phyloP scores from a whole-genome alignment of 495 filamentous ascomycete species.

The Penicillium egyptiacum region DNA sequence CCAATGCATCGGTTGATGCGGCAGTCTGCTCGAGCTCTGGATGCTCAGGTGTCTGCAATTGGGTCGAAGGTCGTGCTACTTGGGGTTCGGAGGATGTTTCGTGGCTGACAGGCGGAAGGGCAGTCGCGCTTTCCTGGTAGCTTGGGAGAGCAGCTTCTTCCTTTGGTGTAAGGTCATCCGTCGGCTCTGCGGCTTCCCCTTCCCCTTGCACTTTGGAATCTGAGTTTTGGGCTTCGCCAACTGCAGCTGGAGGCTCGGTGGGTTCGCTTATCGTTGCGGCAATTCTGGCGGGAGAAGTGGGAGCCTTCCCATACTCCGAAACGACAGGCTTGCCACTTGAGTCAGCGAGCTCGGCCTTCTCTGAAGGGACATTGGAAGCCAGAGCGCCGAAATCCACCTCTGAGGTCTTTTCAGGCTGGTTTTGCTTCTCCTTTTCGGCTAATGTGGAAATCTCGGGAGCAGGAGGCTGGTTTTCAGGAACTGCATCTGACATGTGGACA shows the following conservation, averaged over 20 bases:
- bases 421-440: constrained; percentile 5
- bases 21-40: neutral
- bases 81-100: constrained; percentile 12
- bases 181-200: no score
- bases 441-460: constrained; percentile 20
- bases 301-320: neutral
- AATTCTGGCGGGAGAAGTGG: neutral
- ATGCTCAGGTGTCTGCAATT: constrained; percentile 2
- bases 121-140: neutral
- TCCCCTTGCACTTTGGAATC: neutral
- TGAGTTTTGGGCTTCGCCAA: neutral
- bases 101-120: constrained; percentile 4
- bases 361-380: neutral
- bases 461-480: constrained; percentile 28
- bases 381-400: neutral
- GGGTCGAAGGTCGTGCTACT: constrained; percentile 3
- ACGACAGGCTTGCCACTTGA: neutral
- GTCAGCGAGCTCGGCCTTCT: neutral
- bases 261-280: neutral
- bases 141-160: neutral
- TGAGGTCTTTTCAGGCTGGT: neutral
- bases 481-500: constrained; percentile 26
- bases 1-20: neutral
- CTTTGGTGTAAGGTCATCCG: constrained; percentile 2
- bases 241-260: neutral